Evolutionary conservation across 495 filamentous ascomycete species (phyloP), one percentile per base, ranked within the genome.

Genomic region (Daldinia caldariorum): DNA sequence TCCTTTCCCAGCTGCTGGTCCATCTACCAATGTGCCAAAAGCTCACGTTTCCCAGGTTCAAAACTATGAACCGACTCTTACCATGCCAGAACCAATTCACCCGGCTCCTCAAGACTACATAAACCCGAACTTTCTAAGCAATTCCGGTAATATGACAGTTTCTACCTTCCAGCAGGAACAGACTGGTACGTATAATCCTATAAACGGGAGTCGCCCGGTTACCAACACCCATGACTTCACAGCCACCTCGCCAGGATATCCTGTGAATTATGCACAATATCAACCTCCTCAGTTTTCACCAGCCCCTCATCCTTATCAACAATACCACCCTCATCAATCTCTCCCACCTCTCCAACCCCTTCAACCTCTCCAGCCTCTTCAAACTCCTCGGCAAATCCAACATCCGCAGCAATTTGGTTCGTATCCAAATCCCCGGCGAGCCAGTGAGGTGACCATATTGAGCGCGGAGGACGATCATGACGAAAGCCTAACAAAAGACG

Each of bases 81-180:
- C 13, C 31, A n/a, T 16, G 13, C 6, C 43, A 4, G 34, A 63
- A 37, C 43, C 31, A 10, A 6, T 18, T 12, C 16, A 26, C 1
- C 12, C 14, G 34, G 31, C 16, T 14, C 38, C 16, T 39, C 57
- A 8, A 7, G 4, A 53, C 26, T 62, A 14, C 29, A 43, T 67
- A 67, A 14, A 67, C 43, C 63, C 69, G 20, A 50, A 9, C 3
- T 0, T 50, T 13, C 31, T 71, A 22, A 34, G 6, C 57, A 57
- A 43, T 13, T 20, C 60, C n/a, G 26, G 59, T 32, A 38, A 13
- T 37, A 35, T 34, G 14, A 9, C 43, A 10, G 18, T 20, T 47
- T 20, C 43, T 47, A 47, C 18, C n/a, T 5, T 56, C 32, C 53
- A 16, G 31, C n/a, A 29, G 18, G 53, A 56, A n/a, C 16, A 7